A percentile compares a stretch with the other conserved stretches of the same genome.
These are phyloP conservation scores for Pleurotus cornucopiae DNA, from an alignment of 768 basidiomycete genomes.

Conservation along the genomic window DNA sequence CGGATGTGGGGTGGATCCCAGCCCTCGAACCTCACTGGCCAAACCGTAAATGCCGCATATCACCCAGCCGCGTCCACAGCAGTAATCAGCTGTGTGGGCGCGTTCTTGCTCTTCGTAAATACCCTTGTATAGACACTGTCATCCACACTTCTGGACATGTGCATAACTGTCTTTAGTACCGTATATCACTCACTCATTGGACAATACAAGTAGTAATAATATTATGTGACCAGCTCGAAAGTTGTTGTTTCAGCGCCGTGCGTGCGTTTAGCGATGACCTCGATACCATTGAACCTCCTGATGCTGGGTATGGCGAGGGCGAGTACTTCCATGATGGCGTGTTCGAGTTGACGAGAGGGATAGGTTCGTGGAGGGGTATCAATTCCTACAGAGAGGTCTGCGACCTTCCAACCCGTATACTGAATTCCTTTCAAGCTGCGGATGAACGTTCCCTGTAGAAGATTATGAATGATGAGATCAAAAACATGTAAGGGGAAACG, in stretches of 20 bases:
- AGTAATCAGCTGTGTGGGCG: neutral
- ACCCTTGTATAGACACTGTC: neutral
- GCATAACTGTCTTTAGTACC: neutral
- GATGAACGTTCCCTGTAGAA: neutral
- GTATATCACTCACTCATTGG: too few relatives aligned
- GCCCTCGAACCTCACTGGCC: conserved; percentile 38
- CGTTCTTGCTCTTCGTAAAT: neutral
- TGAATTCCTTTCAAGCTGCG: neutral
- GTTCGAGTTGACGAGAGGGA: neutral
- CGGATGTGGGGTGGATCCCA: conserved; percentile 54
- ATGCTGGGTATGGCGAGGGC: conserved; percentile 3
- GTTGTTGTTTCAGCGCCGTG: neutral
- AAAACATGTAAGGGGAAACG: neutral
- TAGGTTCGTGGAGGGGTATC: neutral
- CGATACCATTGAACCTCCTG: neutral
- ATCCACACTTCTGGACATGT: neutral
- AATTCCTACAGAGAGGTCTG: conserved; percentile 2
- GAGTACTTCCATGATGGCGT: conserved; percentile 7
- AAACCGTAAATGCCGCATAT: neutral
- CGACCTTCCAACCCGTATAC: neutral
- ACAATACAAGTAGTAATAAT: too few relatives aligned
- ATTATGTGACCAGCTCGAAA: neutral
- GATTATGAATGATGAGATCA: neutral
- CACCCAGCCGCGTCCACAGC: neutral
- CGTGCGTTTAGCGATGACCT: neutral